Percentiles rank a stretch among this genome's conserved stretches.
These are phyloP conservation scores for Pseudocercospora macadamiae DNA, from an alignment of 2,329 filamentous ascomycete species.

Conservation along the genomic window DNA sequence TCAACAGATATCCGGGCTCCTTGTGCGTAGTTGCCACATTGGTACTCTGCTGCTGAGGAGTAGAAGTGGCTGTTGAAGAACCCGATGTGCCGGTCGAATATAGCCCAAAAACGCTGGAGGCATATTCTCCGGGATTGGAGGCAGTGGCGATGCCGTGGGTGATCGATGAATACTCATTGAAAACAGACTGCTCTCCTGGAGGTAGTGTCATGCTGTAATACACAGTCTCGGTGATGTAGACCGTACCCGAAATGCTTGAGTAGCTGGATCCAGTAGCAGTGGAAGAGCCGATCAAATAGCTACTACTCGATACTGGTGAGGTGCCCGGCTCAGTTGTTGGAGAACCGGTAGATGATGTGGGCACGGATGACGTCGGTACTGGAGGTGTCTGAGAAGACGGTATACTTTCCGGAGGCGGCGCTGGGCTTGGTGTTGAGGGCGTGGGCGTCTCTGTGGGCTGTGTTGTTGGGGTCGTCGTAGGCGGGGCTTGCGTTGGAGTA, in stretches of 20 bases:
- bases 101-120: background rate
- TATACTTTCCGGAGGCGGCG: too few relatives aligned
- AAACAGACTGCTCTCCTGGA: background rate
- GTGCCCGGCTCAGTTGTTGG: too few relatives aligned
- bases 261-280: background rate
- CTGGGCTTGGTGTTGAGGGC: too few relatives aligned
- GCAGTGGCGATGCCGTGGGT: background rate
- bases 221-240: constrained; percentile 13
- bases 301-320: background rate
- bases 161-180: background rate
- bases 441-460: too few relatives aligned
- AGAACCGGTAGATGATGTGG: background rate
- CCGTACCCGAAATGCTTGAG: background rate
- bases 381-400: background rate
- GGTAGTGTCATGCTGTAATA: constrained; percentile 16
- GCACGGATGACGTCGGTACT: too few relatives aligned
- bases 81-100: background rate
- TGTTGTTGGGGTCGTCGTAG: background rate
- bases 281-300: background rate
- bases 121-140: constrained; percentile 4
- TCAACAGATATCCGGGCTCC: background rate
- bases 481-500: too few relatives aligned
- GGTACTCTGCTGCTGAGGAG: background rate
- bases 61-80: background rate
- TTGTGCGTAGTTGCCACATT: background rate